Conservation (phyloP, 2,329 filamentous ascomycete genomes). For the Aspergillus calidoustus region DNA sequence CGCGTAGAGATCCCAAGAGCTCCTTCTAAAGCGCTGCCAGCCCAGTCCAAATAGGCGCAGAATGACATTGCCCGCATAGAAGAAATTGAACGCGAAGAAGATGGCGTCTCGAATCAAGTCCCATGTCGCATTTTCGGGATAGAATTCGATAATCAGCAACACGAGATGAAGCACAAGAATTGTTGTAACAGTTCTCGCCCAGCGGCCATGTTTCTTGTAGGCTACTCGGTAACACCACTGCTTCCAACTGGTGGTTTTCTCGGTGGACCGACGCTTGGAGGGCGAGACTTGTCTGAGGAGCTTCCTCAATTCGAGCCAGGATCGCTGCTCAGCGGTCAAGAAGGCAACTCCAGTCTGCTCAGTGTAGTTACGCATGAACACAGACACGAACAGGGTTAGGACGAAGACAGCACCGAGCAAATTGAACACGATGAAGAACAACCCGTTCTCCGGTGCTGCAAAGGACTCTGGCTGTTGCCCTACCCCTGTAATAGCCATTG, state of each 20-base stretch:
- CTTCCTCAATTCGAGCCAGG: conserved; percentile 94
- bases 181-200: conserved; percentile 81
- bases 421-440: conserved; percentile 97
- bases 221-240: conserved; percentile 95
- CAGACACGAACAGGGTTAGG: conserved; percentile 94
- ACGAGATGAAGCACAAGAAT: conserved; percentile 82
- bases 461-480: conserved; percentile 74
- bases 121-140: conserved; percentile 74
- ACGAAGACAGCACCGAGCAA: conserved; percentile 95
- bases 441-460: conserved; percentile 77
- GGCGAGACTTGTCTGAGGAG: conserved; percentile 89
- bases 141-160: conserved; percentile 83
- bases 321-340: conserved; percentile 91
- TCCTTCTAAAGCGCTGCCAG: conserved; percentile 88
- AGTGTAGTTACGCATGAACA: conserved; percentile 99
- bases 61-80: conserved; percentile 81
- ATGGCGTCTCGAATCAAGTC: conserved; percentile 71
- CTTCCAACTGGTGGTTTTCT: conserved; percentile 77
- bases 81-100: conserved; percentile 79
- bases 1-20: conserved; percentile 94
- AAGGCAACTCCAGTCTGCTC: conserved; percentile 98
- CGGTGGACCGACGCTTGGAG: conserved; percentile 85
- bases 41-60: conserved; percentile 87
- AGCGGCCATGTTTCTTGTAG: conserved; percentile 89
- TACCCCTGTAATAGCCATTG: conserved; percentile 77